A percentile compares a stretch with the other conserved stretches of the same genome.
Evolutionary conservation across 2,329 filamentous ascomycete genomes (phyloP).

Genomic region (Tolypocladium inflatum): DNA sequence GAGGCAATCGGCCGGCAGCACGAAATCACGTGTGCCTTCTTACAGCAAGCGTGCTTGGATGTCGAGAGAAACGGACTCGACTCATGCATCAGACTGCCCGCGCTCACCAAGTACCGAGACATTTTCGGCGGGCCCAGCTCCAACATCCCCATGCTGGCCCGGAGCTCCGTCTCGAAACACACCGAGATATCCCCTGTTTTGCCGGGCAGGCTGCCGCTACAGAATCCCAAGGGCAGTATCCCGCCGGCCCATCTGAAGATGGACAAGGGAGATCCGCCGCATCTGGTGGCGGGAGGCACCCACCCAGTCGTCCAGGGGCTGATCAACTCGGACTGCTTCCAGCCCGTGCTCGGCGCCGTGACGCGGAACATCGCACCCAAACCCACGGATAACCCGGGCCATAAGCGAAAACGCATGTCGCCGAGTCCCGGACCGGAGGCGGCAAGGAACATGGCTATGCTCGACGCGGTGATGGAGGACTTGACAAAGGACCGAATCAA

Average conservation of each 20-base stretch:
- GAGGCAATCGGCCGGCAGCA: slow-evolving; percentile 65
- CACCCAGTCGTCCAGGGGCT: background rate
- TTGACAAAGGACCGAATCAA: background rate
- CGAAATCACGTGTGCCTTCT: slow-evolving; percentile 68
- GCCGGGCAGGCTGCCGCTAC: slow-evolving; percentile 33
- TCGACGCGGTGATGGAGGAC: background rate
- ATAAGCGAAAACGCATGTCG: slow-evolving; percentile 23
- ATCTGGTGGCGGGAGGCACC: background rate
- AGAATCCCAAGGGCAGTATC: slow-evolving; percentile 9
- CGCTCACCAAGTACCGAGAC: slow-evolving; percentile 21
- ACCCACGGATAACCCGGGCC: slow-evolving; percentile 7
- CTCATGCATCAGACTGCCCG: slow-evolving; percentile 24
- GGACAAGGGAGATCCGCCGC: slow-evolving; percentile 2
- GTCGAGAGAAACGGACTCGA: slow-evolving; percentile 46
- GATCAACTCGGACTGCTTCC: slow-evolving; percentile 18
- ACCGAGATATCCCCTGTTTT: slow-evolving; percentile 29
- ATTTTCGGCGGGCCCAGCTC: slow-evolving; percentile 18
- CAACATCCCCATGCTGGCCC: slow-evolving; percentile 38
- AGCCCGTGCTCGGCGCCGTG: slow-evolving; percentile 21
- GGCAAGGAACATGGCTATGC: background rate
- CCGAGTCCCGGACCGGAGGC: slow-evolving; percentile 13
- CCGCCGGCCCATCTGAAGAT: slow-evolving; percentile 2
- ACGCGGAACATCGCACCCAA: slow-evolving; percentile 17
- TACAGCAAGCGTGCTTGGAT: slow-evolving; percentile 79
- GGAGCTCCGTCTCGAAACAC: slow-evolving; percentile 32